Evolutionary conservation across 352 stramenopile species (phyloP), one percentile per base, ranked within the genome.

Genomic region (Globisporangium iwayamae): DNA sequence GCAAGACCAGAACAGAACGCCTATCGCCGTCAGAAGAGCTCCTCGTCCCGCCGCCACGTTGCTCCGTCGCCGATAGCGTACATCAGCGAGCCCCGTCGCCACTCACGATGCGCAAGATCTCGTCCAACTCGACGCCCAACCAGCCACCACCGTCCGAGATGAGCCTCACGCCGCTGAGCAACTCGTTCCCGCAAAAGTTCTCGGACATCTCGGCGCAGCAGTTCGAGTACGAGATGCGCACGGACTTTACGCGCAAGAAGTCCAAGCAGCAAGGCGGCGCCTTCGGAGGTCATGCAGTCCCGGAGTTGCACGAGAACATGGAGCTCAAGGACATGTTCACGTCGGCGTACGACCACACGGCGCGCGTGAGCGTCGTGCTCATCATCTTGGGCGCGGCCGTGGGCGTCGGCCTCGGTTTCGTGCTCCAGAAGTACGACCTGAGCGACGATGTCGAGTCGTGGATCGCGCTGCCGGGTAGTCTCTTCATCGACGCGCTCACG

Each of bases 401-500:
- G 11, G 75, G 72, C 34, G 34, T 76, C 16, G 72, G 63, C 0
- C 43, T 83, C 20, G 75, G 75, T 3, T 22, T 71, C 14, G 38
- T 76, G 45, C 60, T 83, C 36, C 50, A 65, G 16, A 50, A 75
- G 18, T 32, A 66, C n/a, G 45, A 74, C 13, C 47, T 72, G 10
- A 50, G 34, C 9, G 2, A n/a, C 0, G 68, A 73, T 10, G 48
- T 72, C 22, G 55, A 64, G 3, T 14, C 41, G 8, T 83, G 71
- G 75, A 63, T 83, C 34, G 22, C 61, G 39, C 64, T 79, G 16
- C 75, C 73, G 3, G 75, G 75, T 1, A 13, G 78, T 11, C 60
- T 81, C 22, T 83, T 76, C 67, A 62, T 81, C 22, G 70, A 70
- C 45, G 70, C 73, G n/a, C 71, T 85, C 59, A 79, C 78, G 67